These are phyloP conservation scores for Rhododendron vialii DNA, from an alignment of 148 eudicot genomes.

Conservation along the genomic window DNA sequence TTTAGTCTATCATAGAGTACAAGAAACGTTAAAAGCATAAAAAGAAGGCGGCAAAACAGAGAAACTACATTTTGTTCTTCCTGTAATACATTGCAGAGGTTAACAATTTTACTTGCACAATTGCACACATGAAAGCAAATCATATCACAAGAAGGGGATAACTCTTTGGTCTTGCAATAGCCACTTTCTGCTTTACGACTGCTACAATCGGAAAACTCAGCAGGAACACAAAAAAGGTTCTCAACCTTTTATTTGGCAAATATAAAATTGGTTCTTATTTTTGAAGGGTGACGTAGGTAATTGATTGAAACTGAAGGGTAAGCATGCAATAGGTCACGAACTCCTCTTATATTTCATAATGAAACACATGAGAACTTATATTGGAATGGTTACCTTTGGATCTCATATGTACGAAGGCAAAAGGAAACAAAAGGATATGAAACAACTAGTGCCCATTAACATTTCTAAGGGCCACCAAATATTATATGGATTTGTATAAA, in stretches of 20 bases:
- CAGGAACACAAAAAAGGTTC: neutral
- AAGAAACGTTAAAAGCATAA: conserved; percentile 9
- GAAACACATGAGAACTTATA: neutral
- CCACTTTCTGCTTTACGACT: neutral
- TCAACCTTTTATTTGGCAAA: neutral
- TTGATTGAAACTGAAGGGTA: neutral
- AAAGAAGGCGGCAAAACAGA: neutral
- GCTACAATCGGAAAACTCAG: neutral
- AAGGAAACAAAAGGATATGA: neutral
- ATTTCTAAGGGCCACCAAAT: neutral
- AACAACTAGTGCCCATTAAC: neutral
- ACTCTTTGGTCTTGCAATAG: neutral
- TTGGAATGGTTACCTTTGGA: neutral
- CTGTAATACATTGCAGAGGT: neutral
- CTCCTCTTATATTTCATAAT: neutral
- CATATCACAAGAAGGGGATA: neutral
- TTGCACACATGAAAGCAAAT: neutral
- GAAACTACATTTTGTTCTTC: neutral
- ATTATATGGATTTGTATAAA: neutral
- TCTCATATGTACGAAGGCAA: neutral
- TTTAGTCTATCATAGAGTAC: conserved; percentile 52
- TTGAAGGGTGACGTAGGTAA: neutral
- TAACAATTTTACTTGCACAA: neutral
- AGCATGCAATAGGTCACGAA: neutral
- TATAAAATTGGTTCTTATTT: neutral